These are phyloP conservation scores for Phytomonas sp. DNA, from an alignment of 208 protist species.

Conservation along the genomic window DNA sequence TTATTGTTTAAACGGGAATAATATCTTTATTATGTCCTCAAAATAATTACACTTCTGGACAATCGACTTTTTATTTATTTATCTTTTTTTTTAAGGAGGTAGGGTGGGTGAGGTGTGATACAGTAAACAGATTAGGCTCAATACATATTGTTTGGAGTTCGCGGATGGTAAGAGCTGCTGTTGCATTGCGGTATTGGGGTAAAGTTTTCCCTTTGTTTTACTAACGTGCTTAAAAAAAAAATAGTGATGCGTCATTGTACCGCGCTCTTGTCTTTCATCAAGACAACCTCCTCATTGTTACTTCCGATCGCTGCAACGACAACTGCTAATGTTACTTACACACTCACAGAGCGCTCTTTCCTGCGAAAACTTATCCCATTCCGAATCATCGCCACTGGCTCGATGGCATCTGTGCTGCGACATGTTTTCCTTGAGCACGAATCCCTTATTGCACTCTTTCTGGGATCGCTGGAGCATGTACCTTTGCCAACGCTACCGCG, in stretches of 20 bases:
- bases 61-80: too few species aligned
- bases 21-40: not conserved
- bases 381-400: constrained; percentile 43
- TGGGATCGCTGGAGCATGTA: constrained; percentile 57
- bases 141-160: not conserved
- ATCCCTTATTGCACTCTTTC: constrained; percentile 39
- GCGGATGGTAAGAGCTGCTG: not conserved
- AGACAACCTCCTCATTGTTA: not conserved
- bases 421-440: constrained; percentile 73
- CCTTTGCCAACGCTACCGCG: constrained; percentile 62
- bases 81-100: too few species aligned
- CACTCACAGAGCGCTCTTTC: constrained; percentile 36
- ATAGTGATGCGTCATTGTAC: not conserved
- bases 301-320: not conserved
- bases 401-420: constrained; percentile 40
- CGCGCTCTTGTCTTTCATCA: not conserved
- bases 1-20: too few species aligned
- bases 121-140: not conserved
- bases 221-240: too few species aligned
- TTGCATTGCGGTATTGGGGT: not conserved
- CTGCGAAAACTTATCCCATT: constrained; percentile 70
- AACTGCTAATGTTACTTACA: not conserved
- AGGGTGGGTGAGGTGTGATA: not conserved
- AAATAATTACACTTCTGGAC: not conserved
- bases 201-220: not conserved